phyloP scores from a whole-genome alignment of 164 flowering plant genomes.

The Houttuynia cordata region DNA sequence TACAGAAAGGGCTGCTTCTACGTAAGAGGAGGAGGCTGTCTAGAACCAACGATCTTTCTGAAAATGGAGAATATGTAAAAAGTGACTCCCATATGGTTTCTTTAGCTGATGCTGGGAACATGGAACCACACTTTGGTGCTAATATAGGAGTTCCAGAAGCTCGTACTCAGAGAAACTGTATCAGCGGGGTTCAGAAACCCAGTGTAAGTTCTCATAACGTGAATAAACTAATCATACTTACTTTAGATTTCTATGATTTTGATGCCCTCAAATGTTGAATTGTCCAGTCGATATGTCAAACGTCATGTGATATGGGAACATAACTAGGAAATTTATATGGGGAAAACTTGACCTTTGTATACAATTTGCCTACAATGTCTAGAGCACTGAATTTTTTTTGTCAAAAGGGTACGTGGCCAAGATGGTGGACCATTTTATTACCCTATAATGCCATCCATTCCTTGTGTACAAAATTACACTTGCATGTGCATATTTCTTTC shows the following conservation, averaged over 20 bases:
- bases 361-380: too few species aligned
- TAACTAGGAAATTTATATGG: too few species aligned
- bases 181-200: conserved; percentile 17
- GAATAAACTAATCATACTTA: neutral
- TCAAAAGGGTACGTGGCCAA: neutral
- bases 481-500: neutral
- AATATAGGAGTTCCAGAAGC: conserved; percentile 22
- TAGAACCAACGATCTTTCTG: conserved; percentile 24
- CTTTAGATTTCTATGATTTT: neutral
- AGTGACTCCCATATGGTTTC: conserved; percentile 15
- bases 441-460: too few species aligned
- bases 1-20: conserved; percentile 21
- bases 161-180: conserved; percentile 16
- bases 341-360: too few species aligned
- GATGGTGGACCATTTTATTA: neutral
- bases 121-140: too few species aligned
- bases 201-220: conserved; percentile 57
- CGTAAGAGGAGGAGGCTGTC: conserved; percentile 27
- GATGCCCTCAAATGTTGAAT: neutral
- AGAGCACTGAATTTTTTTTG: too few species aligned
- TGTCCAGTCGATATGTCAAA: neutral
- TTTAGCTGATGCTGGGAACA: conserved; percentile 16
- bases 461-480: too few species aligned
- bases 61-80: conserved; percentile 20
- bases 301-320: neutral